Evolutionary conservation across 2,329 filamentous ascomycete genomes (phyloP).

Genomic region (Colletotrichum salicis): DNA sequence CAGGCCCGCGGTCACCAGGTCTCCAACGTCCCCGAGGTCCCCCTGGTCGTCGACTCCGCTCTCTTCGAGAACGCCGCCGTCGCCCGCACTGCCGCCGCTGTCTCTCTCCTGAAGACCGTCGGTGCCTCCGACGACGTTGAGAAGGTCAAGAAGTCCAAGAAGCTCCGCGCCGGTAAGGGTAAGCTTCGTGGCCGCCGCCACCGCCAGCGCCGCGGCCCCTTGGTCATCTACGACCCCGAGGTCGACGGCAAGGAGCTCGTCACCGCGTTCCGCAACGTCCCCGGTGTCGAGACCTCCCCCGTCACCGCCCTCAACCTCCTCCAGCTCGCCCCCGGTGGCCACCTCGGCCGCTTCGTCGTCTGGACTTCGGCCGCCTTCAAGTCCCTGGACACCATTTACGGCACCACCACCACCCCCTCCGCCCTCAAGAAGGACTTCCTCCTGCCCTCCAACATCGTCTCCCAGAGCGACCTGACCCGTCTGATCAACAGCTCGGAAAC

Average conservation of each 20-base stretch:
- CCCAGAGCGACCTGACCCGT: constrained; percentile 94
- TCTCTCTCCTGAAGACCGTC: constrained; percentile 88
- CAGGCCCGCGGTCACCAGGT: constrained; percentile 98
- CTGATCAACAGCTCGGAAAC: constrained; percentile 99
- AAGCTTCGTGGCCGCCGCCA: constrained; percentile 97
- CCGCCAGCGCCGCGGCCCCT: constrained; percentile 96
- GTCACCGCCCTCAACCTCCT: constrained; percentile 97
- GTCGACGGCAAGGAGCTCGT: constrained; percentile 94
- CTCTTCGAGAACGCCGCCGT: constrained; percentile 83
- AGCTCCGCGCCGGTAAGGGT: constrained; percentile 98
- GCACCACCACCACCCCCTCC: constrained; percentile 87
- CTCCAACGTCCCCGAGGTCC: constrained; percentile 91
- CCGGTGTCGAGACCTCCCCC: constrained; percentile 95
- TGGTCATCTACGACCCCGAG: constrained; percentile 97
- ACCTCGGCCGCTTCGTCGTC: constrained; percentile 98
- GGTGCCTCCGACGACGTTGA: constrained; percentile 91
- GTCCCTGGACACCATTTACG: constrained; percentile 97
- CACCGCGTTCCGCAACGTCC: constrained; percentile 97
- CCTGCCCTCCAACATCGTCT: constrained; percentile 89
- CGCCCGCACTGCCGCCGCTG: constrained; percentile 88
- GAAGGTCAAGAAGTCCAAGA: constrained; percentile 97
- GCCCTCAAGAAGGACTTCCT: constrained; percentile 99
- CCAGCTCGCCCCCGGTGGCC: constrained; percentile 97
- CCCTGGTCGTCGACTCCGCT: constrained; percentile 92
- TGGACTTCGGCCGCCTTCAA: constrained; percentile 98